Evolutionary conservation across 352 stramenopile genomes (phyloP).

Genomic region (Globisporangium paddicum): DNA sequence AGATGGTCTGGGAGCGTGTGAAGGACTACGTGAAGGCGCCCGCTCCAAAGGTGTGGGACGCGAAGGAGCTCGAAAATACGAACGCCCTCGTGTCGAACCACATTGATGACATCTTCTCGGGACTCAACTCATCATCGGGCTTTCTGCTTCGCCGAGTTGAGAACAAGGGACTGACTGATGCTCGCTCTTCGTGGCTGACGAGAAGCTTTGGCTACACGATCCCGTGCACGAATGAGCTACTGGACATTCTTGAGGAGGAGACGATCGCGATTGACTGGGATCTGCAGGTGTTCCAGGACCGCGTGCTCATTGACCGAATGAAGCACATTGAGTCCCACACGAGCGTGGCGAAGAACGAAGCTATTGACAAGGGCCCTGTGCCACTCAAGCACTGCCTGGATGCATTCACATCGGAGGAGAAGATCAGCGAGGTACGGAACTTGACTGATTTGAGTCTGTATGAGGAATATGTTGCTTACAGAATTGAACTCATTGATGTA

Average conservation of each 20-base stretch:
- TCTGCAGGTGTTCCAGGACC: constrained; percentile 77
- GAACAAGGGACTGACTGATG: constrained; percentile 79
- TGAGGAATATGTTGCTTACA: neutral
- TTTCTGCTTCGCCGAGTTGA: constrained; percentile 82
- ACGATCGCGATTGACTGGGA: constrained; percentile 88
- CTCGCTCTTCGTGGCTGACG: constrained; percentile 69
- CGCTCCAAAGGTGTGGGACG: constrained; percentile 35
- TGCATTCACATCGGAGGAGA: constrained; percentile 83
- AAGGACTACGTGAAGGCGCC: constrained; percentile 67
- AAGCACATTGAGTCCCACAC: constrained; percentile 79
- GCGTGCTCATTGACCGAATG: constrained; percentile 79
- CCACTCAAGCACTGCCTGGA: constrained; percentile 77
- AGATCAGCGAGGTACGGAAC: constrained; percentile 63
- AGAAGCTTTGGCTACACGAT: constrained; percentile 81
- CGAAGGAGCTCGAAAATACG: constrained; percentile 20
- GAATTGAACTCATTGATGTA: neutral
- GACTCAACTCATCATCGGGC: constrained; percentile 60
- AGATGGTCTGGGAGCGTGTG: constrained; percentile 78
- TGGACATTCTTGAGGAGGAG: constrained; percentile 84
- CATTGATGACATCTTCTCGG: constrained; percentile 82
- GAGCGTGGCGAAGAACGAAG: constrained; percentile 81
- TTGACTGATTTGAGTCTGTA: neutral
- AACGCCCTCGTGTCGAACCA: constrained; percentile 48
- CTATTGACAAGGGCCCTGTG: constrained; percentile 86
- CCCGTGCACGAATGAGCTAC: constrained; percentile 61